phyloP scores from a whole-genome alignment of 352 stramenopile genomes.

The Globisporangium canariense region DNA sequence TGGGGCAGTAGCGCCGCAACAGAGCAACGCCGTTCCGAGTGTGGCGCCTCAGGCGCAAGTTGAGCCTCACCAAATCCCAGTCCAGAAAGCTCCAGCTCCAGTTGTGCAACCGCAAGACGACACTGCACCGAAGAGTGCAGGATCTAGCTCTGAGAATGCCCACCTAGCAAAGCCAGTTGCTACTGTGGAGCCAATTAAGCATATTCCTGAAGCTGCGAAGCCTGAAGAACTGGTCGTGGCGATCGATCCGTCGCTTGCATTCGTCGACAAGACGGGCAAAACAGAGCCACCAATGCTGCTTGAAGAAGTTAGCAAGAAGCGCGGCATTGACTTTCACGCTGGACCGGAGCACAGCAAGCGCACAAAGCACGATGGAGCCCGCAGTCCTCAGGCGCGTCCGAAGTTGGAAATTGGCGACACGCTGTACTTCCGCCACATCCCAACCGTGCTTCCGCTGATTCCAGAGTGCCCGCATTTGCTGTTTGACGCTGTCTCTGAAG shows the following conservation, averaged over 20 bases:
- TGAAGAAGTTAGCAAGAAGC: conserved; percentile 11
- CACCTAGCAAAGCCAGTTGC: conserved; percentile 1
- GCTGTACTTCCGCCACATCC: conserved; percentile 51
- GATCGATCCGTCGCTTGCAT: conserved; percentile 53
- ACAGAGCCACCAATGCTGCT: neutral
- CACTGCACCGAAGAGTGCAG: neutral
- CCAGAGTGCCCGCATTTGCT: conserved; percentile 56
- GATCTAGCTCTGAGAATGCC: neutral
- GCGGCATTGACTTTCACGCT: neutral
- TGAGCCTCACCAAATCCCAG: neutral
- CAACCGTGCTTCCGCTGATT: conserved; percentile 52
- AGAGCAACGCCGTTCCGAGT: neutral
- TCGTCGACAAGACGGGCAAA: conserved; percentile 60
- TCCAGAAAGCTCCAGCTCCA: neutral
- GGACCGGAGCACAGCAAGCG: conserved; percentile 12
- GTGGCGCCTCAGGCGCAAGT: neutral
- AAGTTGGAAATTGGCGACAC: conserved; percentile 10
- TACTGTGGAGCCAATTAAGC: conserved; percentile 6
- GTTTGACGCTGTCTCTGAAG: conserved; percentile 46
- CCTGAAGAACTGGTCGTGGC: neutral
- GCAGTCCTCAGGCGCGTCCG: neutral
- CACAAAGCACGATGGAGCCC: neutral
- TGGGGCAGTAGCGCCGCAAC: neutral
- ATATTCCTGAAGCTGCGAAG: neutral
- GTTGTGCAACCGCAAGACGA: neutral